Evolutionary conservation across 768 basidiomycete species (phyloP).

Genomic region (Termitomyces titanicus): DNA sequence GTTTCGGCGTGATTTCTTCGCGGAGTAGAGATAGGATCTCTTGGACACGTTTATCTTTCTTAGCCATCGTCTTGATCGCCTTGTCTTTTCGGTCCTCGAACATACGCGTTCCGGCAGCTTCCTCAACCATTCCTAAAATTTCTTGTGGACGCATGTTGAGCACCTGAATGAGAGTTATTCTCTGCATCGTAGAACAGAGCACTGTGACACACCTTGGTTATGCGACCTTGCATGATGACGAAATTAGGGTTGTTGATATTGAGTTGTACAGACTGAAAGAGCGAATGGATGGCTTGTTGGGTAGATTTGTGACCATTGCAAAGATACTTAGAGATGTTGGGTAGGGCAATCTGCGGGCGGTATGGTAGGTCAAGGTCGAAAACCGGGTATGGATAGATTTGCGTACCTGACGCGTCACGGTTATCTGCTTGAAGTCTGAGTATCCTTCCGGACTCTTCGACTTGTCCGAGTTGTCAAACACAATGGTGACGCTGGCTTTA

Average conservation of each 20-base stretch:
- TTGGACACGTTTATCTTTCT: slow-evolving; percentile 94
- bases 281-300: slow-evolving; percentile 79
- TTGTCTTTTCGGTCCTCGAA: slow-evolving; percentile 98
- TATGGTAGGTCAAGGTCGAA: neutral
- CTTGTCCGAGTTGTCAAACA: slow-evolving; percentile 95
- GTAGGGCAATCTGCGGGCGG: slow-evolving; percentile 73
- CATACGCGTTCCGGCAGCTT: slow-evolving; percentile 98
- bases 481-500: slow-evolving; percentile 96
- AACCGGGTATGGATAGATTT: neutral
- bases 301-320: slow-evolving; percentile 93
- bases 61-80: slow-evolving; percentile 91
- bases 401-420: slow-evolving; percentile 90
- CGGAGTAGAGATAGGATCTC: slow-evolving; percentile 77
- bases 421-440: slow-evolving; percentile 82
- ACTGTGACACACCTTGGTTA: slow-evolving; percentile 73
- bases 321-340: slow-evolving; percentile 92
- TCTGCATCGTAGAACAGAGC: neutral
- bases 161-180: slow-evolving; percentile 39
- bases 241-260: slow-evolving; percentile 99
- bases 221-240: slow-evolving; percentile 99
- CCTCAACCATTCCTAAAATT: slow-evolving; percentile 97
- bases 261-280: slow-evolving; percentile 95
- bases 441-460: slow-evolving; percentile 80
- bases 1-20: slow-evolving; percentile 93
- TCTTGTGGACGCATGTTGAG: slow-evolving; percentile 98